Percentiles rank a stretch among this genome's conserved stretches.
Evolutionary conservation across 805 yeast genomes (phyloP).

Genomic region (Candida boleticola): DNA sequence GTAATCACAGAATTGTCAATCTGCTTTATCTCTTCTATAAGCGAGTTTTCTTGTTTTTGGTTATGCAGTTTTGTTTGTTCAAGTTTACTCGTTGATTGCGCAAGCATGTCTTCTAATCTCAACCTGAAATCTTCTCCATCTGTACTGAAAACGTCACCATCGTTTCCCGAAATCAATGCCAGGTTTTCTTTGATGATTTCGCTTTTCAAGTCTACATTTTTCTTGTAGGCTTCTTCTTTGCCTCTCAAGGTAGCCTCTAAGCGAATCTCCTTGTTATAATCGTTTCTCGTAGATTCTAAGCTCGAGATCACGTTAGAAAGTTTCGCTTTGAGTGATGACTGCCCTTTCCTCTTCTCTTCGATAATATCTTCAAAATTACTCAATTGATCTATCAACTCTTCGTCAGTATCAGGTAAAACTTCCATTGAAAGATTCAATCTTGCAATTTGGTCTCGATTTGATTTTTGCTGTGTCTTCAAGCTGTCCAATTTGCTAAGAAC

Average conservation of each 20-base stretch:
- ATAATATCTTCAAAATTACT: conserved; percentile 27
- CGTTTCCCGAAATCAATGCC: not conserved
- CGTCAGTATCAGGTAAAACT: conserved; percentile 40
- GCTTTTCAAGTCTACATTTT: conserved; percentile 11
- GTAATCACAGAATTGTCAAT: conserved; percentile 24
- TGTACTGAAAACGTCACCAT: not conserved
- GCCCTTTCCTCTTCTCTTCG: conserved; percentile 16
- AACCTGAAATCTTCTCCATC: not conserved
- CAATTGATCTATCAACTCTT: conserved; percentile 26
- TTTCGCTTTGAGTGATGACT: conserved; percentile 18
- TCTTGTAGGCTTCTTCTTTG: conserved; percentile 34
- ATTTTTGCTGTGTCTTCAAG: conserved; percentile 44
- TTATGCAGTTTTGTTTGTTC: conserved; percentile 9
- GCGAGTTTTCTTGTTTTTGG: conserved; percentile 5
- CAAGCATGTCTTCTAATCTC: conserved; percentile 1
- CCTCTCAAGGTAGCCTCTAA: conserved; percentile 57
- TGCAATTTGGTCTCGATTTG: conserved; percentile 49
- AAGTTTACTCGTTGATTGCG: conserved; percentile 6
- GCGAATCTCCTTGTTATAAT: conserved; percentile 38
- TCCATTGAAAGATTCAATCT: conserved; percentile 50
- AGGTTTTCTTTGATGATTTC: not conserved
- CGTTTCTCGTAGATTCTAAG: conserved; percentile 24
- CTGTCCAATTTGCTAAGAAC: conserved; percentile 63
- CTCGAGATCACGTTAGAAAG: conserved; percentile 19
- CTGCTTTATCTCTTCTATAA: conserved; percentile 14